phyloP scores from a whole-genome alignment of 1,284 basidiomycete genomes.

The Hymenochaete sp. region DNA sequence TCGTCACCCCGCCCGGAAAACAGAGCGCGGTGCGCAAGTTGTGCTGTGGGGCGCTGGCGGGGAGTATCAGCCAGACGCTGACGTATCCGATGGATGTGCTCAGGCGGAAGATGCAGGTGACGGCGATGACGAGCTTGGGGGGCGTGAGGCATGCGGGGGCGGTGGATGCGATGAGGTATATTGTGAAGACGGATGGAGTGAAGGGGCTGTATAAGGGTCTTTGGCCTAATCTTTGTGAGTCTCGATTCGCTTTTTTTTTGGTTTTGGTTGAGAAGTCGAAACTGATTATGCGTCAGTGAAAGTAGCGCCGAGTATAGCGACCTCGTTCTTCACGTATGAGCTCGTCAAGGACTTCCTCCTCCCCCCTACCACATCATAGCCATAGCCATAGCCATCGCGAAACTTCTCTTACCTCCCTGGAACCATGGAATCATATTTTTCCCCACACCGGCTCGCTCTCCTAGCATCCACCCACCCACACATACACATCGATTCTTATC shows the following conservation, averaged over 20 bases:
- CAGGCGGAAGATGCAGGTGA: conserved; percentile 91
- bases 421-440: too few species aligned
- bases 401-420: too few species aligned
- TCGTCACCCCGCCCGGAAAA: conserved; percentile 73
- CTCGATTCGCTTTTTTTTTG: conserved; percentile 13
- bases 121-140: conserved; percentile 69
- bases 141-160: conserved; percentile 71
- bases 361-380: background rate
- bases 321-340: conserved; percentile 33
- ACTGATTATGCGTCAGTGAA: conserved; percentile 47
- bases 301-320: conserved; percentile 87
- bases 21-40: conserved; percentile 55
- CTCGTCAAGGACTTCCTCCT: conserved; percentile 14
- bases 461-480: too few species aligned
- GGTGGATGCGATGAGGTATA: conserved; percentile 64
- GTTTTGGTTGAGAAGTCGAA: conserved; percentile 15
- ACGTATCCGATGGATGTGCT: conserved; percentile 96
- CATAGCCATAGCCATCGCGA: too few species aligned
- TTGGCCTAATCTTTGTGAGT: conserved; percentile 86
- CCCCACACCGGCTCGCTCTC: too few species aligned
- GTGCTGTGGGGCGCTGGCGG: conserved; percentile 72
- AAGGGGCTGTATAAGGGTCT: conserved; percentile 78
- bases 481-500: too few species aligned
- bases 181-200: conserved; percentile 67
- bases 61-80: conserved; percentile 83